Percentiles rank a stretch among this genome's conserved stretches.
Conservation (phyloP, 352 stramenopile species). For the Thalassiosira hispida region DNA sequence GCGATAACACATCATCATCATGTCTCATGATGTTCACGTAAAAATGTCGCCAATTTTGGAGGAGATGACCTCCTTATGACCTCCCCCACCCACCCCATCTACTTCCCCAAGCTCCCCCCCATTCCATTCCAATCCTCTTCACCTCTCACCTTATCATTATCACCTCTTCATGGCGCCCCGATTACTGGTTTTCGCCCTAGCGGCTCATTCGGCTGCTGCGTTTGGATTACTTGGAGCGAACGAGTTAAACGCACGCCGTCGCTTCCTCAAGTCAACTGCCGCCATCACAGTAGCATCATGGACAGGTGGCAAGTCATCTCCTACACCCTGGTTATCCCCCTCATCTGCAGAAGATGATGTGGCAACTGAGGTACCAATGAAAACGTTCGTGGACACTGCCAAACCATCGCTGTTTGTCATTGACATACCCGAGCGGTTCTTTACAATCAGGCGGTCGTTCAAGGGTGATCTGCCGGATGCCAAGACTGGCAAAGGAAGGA, state of each 20-base stretch:
- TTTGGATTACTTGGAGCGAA: conserved; percentile 10
- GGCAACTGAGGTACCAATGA: conserved; percentile 65
- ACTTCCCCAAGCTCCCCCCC: no score
- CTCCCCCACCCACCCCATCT: no score
- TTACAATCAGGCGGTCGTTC: conserved; percentile 63
- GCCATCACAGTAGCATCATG: conserved; percentile 23
- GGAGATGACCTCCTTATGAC: no score
- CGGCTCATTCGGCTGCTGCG: background rate
- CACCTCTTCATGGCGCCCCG: conserved; percentile 5
- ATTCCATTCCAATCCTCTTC: no score
- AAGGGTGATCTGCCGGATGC: conserved; percentile 79
- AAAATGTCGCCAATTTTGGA: no score
- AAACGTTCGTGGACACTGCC: conserved; percentile 69
- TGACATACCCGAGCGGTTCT: conserved; percentile 67
- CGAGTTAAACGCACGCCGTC: conserved; percentile 29
- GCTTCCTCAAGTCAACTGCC: conserved; percentile 38
- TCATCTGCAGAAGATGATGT: conserved; percentile 9
- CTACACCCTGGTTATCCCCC: conserved; percentile 3
- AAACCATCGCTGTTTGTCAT: conserved; percentile 64
- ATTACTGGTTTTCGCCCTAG: conserved; percentile 5
- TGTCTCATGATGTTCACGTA: no score
- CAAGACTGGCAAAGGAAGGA: conserved; percentile 73
- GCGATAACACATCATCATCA: no score
- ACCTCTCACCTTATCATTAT: no score
- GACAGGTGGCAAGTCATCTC: background rate